Evolutionary conservation across 164 flowering plant species (phyloP), one percentile per base, ranked within the genome.

Genomic region (Warburgia ugandensis): DNA sequence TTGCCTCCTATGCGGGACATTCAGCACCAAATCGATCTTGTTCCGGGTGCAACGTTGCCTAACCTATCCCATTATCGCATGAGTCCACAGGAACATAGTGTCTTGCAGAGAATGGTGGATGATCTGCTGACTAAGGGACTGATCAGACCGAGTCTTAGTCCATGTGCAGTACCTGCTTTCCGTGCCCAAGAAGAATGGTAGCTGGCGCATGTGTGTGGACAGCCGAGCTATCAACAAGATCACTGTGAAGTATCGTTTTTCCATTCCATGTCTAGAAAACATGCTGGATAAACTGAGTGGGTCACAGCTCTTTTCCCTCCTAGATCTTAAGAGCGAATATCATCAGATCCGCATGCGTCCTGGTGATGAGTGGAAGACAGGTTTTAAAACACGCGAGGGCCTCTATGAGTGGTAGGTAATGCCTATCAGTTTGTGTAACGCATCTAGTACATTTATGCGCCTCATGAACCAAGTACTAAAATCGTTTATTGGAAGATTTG

Each of bases 221-320:
- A 40, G 30, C 16, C 10, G 43, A 12, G 31, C 51, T 21, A 56
- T 56, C 11, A 56, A 56, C 12, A 56, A 56, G 9, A 45, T 33
- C 8, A 56, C 43, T 2, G 33, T 46, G 2, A 45, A 16, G 33
- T 56, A 56, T 35, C 14, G 44, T 14, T 36, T 29, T 25, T 35
- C 33, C 2, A 45, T 56, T 12, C 60, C 23, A 2, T 3, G 10
- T 32, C 19, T 53, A 7, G 9, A 40, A 6, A 48, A 53, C 26
- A 21, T 28, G 51, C 13, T n/a, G n/a, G n/a, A n/a, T n/a, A n/a
- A n/a, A n/a, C n/a, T n/a, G n/a, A n/a, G n/a, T n/a, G n/a, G n/a
- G 32, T 29, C 8, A 27, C 0, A 20, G 26, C 35, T 13, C 21
- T 50, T 28, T 50, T 42, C 2, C 33, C 33, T n/a, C 6, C 11